Evolutionary conservation across 768 basidiomycete species (phyloP), one percentile per base, ranked within the genome.

Genomic region (Kwoniella sp.): DNA sequence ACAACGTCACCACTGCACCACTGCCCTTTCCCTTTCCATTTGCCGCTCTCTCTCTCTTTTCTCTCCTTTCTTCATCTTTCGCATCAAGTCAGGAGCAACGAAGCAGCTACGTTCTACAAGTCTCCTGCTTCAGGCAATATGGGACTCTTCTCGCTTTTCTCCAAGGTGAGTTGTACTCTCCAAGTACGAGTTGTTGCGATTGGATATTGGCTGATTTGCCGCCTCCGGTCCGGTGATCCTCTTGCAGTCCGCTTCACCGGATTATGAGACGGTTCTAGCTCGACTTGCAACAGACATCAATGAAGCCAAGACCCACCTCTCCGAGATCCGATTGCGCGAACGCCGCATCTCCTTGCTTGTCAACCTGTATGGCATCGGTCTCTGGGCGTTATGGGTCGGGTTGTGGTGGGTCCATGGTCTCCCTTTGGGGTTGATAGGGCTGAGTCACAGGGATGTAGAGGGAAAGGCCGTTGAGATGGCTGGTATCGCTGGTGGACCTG

Each of bases 191-290:
- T 13, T 13, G 34, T 34, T 13, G 7, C 13, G 34, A 34, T 5
- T 34, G 34, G 5, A 5, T 5, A 13, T 13, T 37, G 5, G 34
- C 13, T 5, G 34, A 45, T 4, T 20, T 11, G 15, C 41, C 4
- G 20, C 41, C n/a, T n/a, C n/a, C n/a, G n/a, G n/a, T n/a, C n/a
- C n/a, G n/a, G n/a, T 45, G 34, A 37, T 37, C 34, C 34, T 37
- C 13, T 13, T 45, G n/a, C 54, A 79, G 78, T 51, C 65, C 53
- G 61, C 75, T 4, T 30, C 73, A n/a, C 70, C 78, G 61, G 79
- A 81, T 56, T 81, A 81, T 56, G 79, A 81, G 29, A 78, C 73
- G 22, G 63, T 79, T 31, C 73, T 81, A 8, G 65, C 79, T 29
- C 73, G 73, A 20, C 70, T 81, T 4, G 66, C 76, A 4, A 70